Percentiles rank a stretch among this genome's conserved stretches.
phyloP scores from a whole-genome alignment of 805 yeast genomes.

The Maudiozyma turicensis region DNA sequence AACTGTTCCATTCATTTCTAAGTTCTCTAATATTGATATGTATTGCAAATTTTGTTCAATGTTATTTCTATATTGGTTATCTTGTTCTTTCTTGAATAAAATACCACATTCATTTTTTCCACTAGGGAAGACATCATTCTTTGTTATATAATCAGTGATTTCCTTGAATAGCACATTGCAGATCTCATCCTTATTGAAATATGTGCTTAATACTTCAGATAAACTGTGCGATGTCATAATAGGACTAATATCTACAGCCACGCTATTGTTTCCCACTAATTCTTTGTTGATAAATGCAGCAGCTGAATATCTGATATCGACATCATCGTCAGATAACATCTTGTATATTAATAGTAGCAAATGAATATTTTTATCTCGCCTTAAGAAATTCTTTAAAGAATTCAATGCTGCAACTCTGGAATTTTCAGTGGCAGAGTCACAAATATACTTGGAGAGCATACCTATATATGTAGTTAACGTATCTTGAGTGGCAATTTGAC shows the following conservation, averaged over 20 bases:
- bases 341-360: slow-evolving; percentile 26
- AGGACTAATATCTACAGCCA: not conserved
- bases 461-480: slow-evolving; percentile 7
- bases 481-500: slow-evolving; percentile 31
- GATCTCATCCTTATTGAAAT: not conserved
- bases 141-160: not conserved
- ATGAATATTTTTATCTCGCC: slow-evolving; percentile 1
- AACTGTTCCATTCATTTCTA: too few species aligned
- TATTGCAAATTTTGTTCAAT: slow-evolving; percentile 24
- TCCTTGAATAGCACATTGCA: not conserved
- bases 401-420: slow-evolving; percentile 19
- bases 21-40: slow-evolving; percentile 12
- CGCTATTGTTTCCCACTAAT: slow-evolving; percentile 4
- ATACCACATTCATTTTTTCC: slow-evolving; percentile 22
- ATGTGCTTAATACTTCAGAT: not conserved
- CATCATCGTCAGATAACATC: slow-evolving; percentile 58
- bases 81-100: slow-evolving; percentile 58
- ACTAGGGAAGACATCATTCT: not conserved
- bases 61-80: slow-evolving; percentile 54
- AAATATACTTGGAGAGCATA: not conserved
- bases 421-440: slow-evolving; percentile 18
- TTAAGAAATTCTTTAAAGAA: slow-evolving; percentile 13
- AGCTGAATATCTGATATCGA: slow-evolving; percentile 41
- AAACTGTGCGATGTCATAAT: not conserved
- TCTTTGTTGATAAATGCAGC: slow-evolving; percentile 33